phyloP scores from a whole-genome alignment of 2,329 filamentous ascomycete species.

The Dothidotthia symphoricarpi region DNA sequence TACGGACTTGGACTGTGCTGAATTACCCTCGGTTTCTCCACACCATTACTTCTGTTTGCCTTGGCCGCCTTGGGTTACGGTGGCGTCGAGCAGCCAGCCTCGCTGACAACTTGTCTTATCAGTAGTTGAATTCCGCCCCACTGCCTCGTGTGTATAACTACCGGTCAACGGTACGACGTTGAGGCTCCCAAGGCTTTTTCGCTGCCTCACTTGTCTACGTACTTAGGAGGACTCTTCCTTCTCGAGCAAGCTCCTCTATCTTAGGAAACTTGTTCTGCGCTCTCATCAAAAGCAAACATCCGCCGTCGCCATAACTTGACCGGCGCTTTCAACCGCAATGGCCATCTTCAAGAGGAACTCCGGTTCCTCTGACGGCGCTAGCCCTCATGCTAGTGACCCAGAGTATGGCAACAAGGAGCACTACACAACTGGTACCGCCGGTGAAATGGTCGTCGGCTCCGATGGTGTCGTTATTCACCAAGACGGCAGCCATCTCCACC shows the following conservation, averaged over 20 bases:
- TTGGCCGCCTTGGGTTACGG: constrained; percentile 27
- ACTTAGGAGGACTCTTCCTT: constrained; percentile 12
- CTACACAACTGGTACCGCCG: constrained; percentile 17
- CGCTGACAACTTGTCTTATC: constrained; percentile 19
- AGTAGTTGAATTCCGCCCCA: constrained; percentile 5
- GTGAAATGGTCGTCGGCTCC: constrained; percentile 8
- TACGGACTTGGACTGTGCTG: constrained; percentile 7
- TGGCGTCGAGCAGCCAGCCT: constrained; percentile 17
- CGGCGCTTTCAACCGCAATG: constrained; percentile 14
- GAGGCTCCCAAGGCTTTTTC: constrained; percentile 18
- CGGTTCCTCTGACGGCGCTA: constrained; percentile 27
- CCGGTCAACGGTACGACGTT: constrained; percentile 15
- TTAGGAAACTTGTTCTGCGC: no score
- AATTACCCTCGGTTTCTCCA: constrained; percentile 9
- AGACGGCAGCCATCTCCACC: constrained; percentile 46
- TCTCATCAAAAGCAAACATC: no score
- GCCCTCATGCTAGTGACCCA: constrained; percentile 24
- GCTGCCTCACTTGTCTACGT: constrained; percentile 13
- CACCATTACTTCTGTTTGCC: constrained; percentile 14
- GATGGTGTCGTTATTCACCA: constrained; percentile 29
- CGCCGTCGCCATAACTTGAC: no score
- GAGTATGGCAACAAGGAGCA: constrained; percentile 24
- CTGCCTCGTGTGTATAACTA: constrained; percentile 19
- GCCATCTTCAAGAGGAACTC: constrained; percentile 31
- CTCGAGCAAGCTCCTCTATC: not conserved